These are phyloP conservation scores for Lophiotrema nucula DNA, from an alignment of 495 filamentous ascomycete species.

Conservation along the genomic window DNA sequence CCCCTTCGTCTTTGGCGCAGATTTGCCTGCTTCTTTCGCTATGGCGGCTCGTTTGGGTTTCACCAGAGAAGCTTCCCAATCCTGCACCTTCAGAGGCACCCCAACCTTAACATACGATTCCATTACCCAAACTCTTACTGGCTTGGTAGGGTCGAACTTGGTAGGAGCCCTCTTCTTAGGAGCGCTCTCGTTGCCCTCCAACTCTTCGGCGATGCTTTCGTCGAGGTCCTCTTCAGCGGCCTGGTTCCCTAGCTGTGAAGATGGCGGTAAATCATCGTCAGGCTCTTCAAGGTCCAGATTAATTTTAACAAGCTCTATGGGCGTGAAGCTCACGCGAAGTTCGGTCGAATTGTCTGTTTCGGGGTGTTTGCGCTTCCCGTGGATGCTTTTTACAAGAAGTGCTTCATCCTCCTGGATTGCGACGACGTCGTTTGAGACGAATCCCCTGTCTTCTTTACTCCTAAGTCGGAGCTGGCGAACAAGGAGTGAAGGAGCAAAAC, in stretches of 20 bases:
- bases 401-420: constrained; percentile 47
- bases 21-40: constrained; percentile 25
- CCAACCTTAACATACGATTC: constrained; percentile 68
- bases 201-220: constrained; percentile 33
- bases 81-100: constrained; percentile 68
- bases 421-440: constrained; percentile 40
- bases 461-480: constrained; percentile 58
- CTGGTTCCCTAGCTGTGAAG: neutral
- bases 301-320: constrained; percentile 71
- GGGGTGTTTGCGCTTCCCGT: constrained; percentile 64
- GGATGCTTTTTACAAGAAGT: constrained; percentile 58
- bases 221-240: constrained; percentile 46
- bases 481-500: constrained; percentile 75
- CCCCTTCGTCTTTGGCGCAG: constrained; percentile 15
- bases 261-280: constrained; percentile 41
- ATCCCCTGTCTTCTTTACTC: constrained; percentile 16
- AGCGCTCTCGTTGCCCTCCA: constrained; percentile 32
- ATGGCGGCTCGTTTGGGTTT: constrained; percentile 49
- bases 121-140: constrained; percentile 73
- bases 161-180: constrained; percentile 60
- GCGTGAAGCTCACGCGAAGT: constrained; percentile 72
- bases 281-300: constrained; percentile 56
- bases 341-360: constrained; percentile 75
- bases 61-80: constrained; percentile 67
- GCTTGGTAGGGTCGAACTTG: constrained; percentile 62